Evolutionary conservation across 202 grass and related monocot species (phyloP).

Genomic region (Dendrocalamus latiflorus): DNA sequence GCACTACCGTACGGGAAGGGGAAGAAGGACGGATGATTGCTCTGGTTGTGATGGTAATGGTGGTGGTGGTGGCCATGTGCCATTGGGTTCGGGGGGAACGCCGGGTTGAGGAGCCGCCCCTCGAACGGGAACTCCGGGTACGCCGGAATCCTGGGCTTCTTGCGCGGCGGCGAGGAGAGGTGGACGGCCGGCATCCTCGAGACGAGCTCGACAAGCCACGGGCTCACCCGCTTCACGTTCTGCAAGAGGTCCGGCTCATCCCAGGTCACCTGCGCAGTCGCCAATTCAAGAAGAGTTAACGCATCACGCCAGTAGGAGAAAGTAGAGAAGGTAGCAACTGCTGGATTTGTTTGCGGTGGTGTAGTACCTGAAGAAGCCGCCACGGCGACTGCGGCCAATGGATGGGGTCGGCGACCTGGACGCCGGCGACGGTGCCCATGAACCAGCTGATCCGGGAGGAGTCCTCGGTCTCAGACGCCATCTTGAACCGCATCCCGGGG

Average conservation of each 20-base stretch:
- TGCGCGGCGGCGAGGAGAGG: constrained; percentile 64
- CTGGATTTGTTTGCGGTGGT: not conserved
- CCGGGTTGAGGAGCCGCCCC: constrained; percentile 45
- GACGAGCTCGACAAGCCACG: constrained; percentile 85
- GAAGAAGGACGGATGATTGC: constrained; percentile 39
- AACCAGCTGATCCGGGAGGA: constrained; percentile 97
- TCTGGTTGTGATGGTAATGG: constrained; percentile 23
- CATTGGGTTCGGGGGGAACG: constrained; percentile 14
- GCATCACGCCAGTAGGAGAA: not conserved
- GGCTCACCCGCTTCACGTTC: no score
- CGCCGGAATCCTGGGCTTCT: constrained; percentile 54
- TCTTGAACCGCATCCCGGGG: constrained; percentile 95
- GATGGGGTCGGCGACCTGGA: constrained; percentile 71
- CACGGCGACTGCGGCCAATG: no score
- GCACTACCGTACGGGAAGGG: constrained; percentile 50
- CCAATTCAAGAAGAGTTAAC: no score
- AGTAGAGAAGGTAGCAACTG: not conserved
- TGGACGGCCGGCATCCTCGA: constrained; percentile 75
- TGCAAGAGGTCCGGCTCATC: no score
- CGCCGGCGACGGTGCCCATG: constrained; percentile 88
- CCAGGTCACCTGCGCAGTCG: no score
- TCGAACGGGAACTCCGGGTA: constrained; percentile 70
- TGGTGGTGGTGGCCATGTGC: constrained; percentile 23
- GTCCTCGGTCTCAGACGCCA: constrained; percentile 96
- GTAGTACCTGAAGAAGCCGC: constrained; percentile 81